Evolutionary conservation across 78 protist species (phyloP), one percentile per base, ranked within the genome.

Genomic region (Dictyostelium firmibasis): DNA sequence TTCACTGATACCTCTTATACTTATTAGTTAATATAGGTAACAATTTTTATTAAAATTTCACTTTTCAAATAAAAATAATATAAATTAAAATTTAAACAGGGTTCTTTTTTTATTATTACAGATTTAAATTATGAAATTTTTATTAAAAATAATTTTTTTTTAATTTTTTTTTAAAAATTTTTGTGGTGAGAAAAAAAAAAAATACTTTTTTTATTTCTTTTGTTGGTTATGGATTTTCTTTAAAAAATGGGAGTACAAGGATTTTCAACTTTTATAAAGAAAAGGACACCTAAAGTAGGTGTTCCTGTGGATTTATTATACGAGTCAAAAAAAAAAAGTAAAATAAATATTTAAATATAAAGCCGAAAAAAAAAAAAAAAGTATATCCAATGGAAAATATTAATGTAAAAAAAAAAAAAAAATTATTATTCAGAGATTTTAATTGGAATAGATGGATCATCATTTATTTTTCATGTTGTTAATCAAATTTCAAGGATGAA

Each of bases 161-260:
- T n/a, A n/a, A n/a, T n/a, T n/a, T 38, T 38, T 47, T 47, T 47
- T 47, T 47, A 47, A 27, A 3, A 64, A 25, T 64, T 18, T 57
- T 60, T 60, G 14, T 6, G 9, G 7, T 47, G 0, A 25, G 7
- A 64, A 64, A 64, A 64, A 25, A 64, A 64, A 64, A 25, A 64
- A 64, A 64, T 9, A 64, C 0, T 25, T 64, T 64, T 64, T 64
- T 25, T 10, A 64, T 2, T 27, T 27, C n/a, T 67, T 67, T 67
- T 11, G 20, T 60, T 60, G 1, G 7, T 18, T 60, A 20, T 23
- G 1, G 13, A 9, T 50, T 6, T 57, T 57, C 67, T 57, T 57
- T 57, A 38, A 76, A 41, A n/a, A 79, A 79, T 79, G 84, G 84
- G 84, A n/a, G 84, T 79, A 14, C 60, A 44, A 27, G 84, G 84